Evolutionary conservation across 2,329 filamentous ascomycete genomes (phyloP), one percentile per base, ranked within the genome.

Genomic region (Bipolaris sorokiniana): DNA sequence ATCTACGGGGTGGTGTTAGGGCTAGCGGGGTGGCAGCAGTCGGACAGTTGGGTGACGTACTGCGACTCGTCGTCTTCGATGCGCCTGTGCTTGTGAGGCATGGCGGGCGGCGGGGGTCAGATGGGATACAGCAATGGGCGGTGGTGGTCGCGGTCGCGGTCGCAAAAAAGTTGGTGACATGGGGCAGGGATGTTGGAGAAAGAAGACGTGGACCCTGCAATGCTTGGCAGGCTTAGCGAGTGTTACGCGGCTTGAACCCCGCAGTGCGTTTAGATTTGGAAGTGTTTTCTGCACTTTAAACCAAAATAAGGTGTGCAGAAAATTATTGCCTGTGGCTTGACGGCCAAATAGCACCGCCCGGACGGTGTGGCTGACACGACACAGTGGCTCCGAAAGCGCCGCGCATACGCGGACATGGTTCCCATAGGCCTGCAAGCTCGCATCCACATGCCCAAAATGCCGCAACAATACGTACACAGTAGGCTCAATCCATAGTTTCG

Each of bases 41-140:
- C 13, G 54, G 64, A 58, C 10, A 54, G 64, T 56, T 9, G 22
- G 15, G 7, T 40, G 33, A 66, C 68, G 49, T 67, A 79, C 76
- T 76, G 66, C 23, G 71, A 65, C 28, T 74, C 71, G 58, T 78
- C 73, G n/a, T 66, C 67, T 11, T 75, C 82, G 62, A 85, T 85
- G 64, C 90, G 84, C 62, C 89, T 94, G 76, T 96, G 91, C 79
- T 96, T 96, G 80, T 94, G 91, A 75, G 91, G 91, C 91, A 96
- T 96, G 33, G 56, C 63, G 55, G 52, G 45, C 53, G 44, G 45
- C 33, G 26, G 26, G 7, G 26, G 45, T 47, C 20, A 6, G 47
- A 20, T 49, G 6, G 52, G 22, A 48, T 22, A 33, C 31, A 42
- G 41, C 42, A 31, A 28, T 36, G 16, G 34, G 33, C 34, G 23